Base-by-base conservation (phyloP, 164 flowering plant species). In the Chloranthus sessilifolius region DNA sequence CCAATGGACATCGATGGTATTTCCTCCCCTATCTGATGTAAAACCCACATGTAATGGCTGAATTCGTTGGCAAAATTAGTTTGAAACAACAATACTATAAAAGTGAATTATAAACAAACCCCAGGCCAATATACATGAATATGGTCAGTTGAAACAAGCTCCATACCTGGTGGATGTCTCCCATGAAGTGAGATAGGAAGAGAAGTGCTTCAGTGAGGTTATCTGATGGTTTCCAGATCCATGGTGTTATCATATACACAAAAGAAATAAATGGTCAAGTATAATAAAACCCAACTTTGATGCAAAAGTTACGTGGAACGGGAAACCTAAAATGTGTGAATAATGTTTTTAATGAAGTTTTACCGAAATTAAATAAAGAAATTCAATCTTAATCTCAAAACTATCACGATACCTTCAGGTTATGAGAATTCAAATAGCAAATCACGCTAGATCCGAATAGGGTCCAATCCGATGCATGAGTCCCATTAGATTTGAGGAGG, bases 41-140 rank as follows among this genome's bases (percentile, higher is more conserved):
- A 80, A 83, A 25, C 89, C 95, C 41, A 75, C 85, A 66, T 90
- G 98, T 6, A 87, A 62, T 45, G 98, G 95, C 98, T 90, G 79
- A 74, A 36, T 44, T 7, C 26, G 38, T 11, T 14, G 1, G 1
- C n/a, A 19, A 4, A 25, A 54, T 43, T 12, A 49, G 25, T 37
- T 39, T 20, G 12, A 17, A 17, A 15, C 1, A 3, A 15, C 23
- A n/a, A 28, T 0, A 4, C 7, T n/a, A 42, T 25, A 22, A 5
- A 11, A 20, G 26, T 7, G 27, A 49, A 15, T 7, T 12, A 8
- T 5, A 27, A 51, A 28, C 7, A 31, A 50, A 20, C 20, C 8
- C 3, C n/a, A 16, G 28, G 9, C 2, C 9, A 28, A 12, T 2
- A 1, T 24, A 0, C 11, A 31, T 10, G 37, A 4, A 39, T 30